Evolutionary conservation across 306 rosid species (phyloP), one percentile per base, ranked within the genome.

Genomic region (Cucurbita maxima): DNA sequence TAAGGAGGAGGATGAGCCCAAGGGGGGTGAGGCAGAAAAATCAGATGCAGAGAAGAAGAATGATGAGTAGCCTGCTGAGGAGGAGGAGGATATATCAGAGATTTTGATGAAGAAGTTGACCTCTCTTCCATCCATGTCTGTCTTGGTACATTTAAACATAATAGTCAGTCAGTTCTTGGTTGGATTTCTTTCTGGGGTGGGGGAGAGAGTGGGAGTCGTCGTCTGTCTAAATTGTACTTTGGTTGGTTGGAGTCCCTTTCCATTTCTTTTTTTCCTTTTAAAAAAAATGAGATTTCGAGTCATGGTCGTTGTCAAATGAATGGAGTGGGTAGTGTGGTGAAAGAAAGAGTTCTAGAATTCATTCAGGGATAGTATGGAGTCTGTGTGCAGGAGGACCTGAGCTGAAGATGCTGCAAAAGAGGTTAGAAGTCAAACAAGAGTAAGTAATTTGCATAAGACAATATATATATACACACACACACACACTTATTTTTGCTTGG

Each of bases 21-120:
- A 76, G 83, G 78, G 58, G 84, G 79, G 64, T 2, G 86, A 77
- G 36, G 6, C 84, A 16, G 84, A 45, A 72, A 81, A 71, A 81
- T 74, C 74, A 40, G 89, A 79, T 22, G 72, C 77, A 18, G 89
- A 84, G 53, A 82, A 87, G 79, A 84, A 88, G 76, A 87, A 11
- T 69, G 96, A 77, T 50, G 86, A 83, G 54, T 66, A 66, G 78
- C 86, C 91, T 40, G 76, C 81, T 36, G 82, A 90, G 25, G 25
- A 22, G 45, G n/a, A 68, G 22, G 7, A 13, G 34, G 34, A 30
- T 30, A 30, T 7, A 48, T 25, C 19, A 38, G 13, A 68, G 57
- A 45, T 20, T 68, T 45, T 3, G 5, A 14, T 47, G 16, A 12
- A 13, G 43, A 20, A 54, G 73, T 47, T 14, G 57, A 14, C 73